Conservation (phyloP, 495 filamentous ascomycete species). For the Thermochaetoides thermophila region DNA sequence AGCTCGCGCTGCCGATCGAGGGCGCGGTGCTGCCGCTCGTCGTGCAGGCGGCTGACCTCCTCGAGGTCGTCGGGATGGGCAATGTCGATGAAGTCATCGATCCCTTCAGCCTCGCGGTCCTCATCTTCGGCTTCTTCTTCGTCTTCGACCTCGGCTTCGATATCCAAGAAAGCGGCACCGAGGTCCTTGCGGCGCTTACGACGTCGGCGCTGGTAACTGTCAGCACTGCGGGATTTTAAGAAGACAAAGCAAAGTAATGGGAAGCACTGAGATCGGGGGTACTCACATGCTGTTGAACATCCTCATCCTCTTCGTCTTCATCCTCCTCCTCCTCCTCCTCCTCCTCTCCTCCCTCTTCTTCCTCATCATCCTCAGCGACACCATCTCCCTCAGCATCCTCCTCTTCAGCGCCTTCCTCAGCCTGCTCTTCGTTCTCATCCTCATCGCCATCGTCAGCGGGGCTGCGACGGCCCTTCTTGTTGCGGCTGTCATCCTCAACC, state of each 20-base stretch:
- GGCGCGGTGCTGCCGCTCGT: constrained; percentile 86
- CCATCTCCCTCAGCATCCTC: constrained; percentile 34
- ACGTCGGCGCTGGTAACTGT: constrained; percentile 46
- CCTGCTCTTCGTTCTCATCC: constrained; percentile 24
- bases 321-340: constrained; percentile 43
- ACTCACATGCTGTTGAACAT: constrained; percentile 27
- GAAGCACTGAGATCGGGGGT: neutral
- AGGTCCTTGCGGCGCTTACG: constrained; percentile 61
- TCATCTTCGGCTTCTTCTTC: constrained; percentile 83
- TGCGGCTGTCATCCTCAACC: neutral
- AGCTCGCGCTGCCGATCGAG: constrained; percentile 83
- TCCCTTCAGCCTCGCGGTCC: constrained; percentile 73
- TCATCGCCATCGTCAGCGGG: constrained; percentile 19
- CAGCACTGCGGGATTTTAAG: no score
- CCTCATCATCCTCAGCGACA: constrained; percentile 23
- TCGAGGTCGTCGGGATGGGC: constrained; percentile 80
- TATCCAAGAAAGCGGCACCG: constrained; percentile 77
- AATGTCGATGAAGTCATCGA: constrained; percentile 74
- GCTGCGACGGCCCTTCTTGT: constrained; percentile 7
- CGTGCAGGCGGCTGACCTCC: constrained; percentile 64
- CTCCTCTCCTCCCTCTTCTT: constrained; percentile 40
- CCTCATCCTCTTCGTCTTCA: constrained; percentile 40
- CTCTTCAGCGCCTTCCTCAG: constrained; percentile 16
- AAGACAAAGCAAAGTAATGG: neutral
- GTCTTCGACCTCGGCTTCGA: constrained; percentile 90